These are phyloP conservation scores for Synchytrium microbalum DNA, from an alignment of 371 early-diverging fungal genomes.

Conservation along the genomic window DNA sequence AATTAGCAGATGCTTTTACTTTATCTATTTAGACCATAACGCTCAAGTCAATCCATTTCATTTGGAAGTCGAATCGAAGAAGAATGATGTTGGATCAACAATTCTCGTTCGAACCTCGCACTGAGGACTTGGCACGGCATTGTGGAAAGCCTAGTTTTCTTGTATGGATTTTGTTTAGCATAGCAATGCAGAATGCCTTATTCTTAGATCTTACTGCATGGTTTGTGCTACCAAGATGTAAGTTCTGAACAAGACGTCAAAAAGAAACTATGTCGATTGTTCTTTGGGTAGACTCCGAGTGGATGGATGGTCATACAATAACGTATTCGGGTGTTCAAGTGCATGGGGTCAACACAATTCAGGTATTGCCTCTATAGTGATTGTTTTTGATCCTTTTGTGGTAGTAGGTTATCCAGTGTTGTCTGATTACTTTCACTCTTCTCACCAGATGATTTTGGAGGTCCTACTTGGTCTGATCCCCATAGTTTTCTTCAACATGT, in stretches of 20 bases:
- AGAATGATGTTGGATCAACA: background rate
- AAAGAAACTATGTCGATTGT: no score
- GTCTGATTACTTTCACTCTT: no score
- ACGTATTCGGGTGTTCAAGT: background rate
- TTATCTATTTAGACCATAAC: background rate
- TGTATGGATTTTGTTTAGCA: background rate
- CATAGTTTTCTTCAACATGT: no score
- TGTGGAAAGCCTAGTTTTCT: background rate
- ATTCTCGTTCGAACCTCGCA: background rate
- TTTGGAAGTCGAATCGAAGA: background rate
- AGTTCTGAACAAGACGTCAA: no score
- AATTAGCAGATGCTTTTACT: background rate
- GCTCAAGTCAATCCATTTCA: background rate
- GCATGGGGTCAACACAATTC: background rate
- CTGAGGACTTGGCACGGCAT: background rate
- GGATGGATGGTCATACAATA: background rate
- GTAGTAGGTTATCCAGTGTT: no score
- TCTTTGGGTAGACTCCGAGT: no score
- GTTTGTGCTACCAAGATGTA: no score
- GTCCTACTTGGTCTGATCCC: background rate
- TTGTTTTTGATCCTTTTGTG: no score
- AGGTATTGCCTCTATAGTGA: no score
- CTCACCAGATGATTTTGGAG: background rate
- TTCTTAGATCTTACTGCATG: background rate
- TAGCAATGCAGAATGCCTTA: background rate